Percentiles rank a stretch among this genome's conserved stretches.
Evolutionary conservation across 2,329 filamentous ascomycete species (phyloP).

Genomic region (Paecilomyces sp.): DNA sequence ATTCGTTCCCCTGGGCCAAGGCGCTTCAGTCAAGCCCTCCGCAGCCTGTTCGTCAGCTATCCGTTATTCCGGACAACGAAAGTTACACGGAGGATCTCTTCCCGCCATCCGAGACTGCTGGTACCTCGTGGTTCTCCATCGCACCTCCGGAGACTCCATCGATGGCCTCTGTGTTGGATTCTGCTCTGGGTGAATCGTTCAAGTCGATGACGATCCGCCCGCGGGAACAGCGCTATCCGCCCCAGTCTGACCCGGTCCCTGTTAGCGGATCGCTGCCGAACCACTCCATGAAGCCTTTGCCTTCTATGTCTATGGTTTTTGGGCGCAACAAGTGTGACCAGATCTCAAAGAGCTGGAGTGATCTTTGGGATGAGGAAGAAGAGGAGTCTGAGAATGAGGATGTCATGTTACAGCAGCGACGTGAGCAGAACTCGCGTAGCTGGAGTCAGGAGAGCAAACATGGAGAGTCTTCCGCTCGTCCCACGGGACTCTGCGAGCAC

Average conservation of each 20-base stretch:
- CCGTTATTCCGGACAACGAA: conserved; percentile 71
- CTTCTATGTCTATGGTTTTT: conserved; percentile 72
- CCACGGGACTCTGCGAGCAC: conserved; percentile 47
- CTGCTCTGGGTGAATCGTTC: conserved; percentile 73
- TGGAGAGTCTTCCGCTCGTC: conserved; percentile 41
- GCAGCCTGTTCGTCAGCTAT: conserved; percentile 71
- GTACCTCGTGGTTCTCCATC: conserved; percentile 68
- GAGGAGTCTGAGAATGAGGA: conserved; percentile 67
- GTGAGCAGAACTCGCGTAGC: conserved; percentile 61
- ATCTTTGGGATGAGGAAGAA: conserved; percentile 96
- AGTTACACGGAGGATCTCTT: conserved; percentile 81
- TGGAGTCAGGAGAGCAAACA: conserved; percentile 70
- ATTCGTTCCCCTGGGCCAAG: conserved; percentile 92
- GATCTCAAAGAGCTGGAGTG: conserved; percentile 98
- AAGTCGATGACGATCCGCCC: conserved; percentile 57
- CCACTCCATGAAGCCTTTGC: conserved; percentile 52
- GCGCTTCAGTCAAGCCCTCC: conserved; percentile 71
- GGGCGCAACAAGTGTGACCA: conserved; percentile 63
- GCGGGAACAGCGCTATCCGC: conserved; percentile 37
- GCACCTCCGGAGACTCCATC: conserved; percentile 67
- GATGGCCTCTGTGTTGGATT: conserved; percentile 76
- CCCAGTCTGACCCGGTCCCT: conserved; percentile 56
- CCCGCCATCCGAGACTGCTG: conserved; percentile 61
- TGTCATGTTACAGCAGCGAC: conserved; percentile 51
- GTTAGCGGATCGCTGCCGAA: conserved; percentile 71